Evolutionary conservation across 1,284 basidiomycete species (phyloP), one percentile per base, ranked within the genome.

Genomic region (Ceratobasidium sp.): DNA sequence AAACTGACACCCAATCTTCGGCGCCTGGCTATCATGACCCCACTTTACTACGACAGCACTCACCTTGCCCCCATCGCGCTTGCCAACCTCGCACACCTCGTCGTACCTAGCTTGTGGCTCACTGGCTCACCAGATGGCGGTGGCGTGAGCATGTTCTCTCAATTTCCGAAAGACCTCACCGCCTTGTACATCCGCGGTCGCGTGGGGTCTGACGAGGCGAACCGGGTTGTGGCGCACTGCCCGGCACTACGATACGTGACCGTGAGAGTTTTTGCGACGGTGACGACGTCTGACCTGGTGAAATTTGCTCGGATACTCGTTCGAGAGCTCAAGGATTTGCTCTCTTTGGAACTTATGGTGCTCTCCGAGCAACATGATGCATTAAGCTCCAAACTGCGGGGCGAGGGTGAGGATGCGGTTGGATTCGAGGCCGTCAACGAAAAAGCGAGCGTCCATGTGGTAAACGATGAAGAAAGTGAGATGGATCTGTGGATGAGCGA

Each of bases 91-190:
- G 51, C 7, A 30, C 59, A 66, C 21, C 38, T 66, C 16, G 38
- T 38, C 7, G 18, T 66, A 21, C 51, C 63, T 25, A 66, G 63
- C 21, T 66, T 54, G 38, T 66, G 63, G 63, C 49, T 63, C 28
- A 33, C 18, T 16, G 25, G n/a, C 2, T 28, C 42, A 33, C 61
- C 61, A 9, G 38, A 46, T 14, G 14, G 42, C 14, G 48, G 9
- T 14, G 46, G 40, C 49, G 36, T 38, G 40, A 16, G 23, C 23
- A 63, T 63, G 38, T 49, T 63, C 21, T 63, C 61, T 30, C 61
- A 33, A 28, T 49, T 63, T 30, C 61, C 61, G 6, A 21, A 25
- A 16, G 46, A 36, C 11, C 23, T 63, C 2, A 48, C 16, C 6
- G 42, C 42, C 40, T 28, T 62, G 38, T 42, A 62, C 40, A 28